Conservation (phyloP, 805 yeast genomes). For the Candida rishiriensis region DNA sequence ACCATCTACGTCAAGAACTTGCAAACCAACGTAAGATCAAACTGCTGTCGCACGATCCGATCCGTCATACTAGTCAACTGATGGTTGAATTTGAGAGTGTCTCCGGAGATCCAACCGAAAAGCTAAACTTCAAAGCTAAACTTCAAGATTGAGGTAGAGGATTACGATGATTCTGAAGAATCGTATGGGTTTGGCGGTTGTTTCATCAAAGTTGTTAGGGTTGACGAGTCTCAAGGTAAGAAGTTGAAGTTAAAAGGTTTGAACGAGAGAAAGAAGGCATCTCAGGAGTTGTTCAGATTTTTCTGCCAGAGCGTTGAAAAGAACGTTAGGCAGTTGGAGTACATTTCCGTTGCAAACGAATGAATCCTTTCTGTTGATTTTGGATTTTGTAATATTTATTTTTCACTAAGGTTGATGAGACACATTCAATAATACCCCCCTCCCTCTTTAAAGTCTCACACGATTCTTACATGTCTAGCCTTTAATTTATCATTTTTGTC, state of each 20-base stretch:
- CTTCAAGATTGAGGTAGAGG: conserved; percentile 21
- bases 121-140: conserved; percentile 12
- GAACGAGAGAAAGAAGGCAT: too few relatives aligned
- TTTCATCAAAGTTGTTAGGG: conserved; percentile 20
- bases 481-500: too few relatives aligned
- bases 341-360: background rate
- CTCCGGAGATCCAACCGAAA: conserved; percentile 5
- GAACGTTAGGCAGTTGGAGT: conserved; percentile 9
- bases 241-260: background rate
- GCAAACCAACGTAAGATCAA: conserved; percentile 3
- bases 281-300: too few relatives aligned
- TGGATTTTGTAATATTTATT: too few relatives aligned
- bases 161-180: conserved; percentile 26
- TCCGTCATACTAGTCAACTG: conserved; percentile 1
- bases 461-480: too few relatives aligned
- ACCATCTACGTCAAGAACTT: conserved; percentile 4
- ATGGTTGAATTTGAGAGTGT: background rate
- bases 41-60: background rate
- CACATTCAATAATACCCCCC: too few relatives aligned
- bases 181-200: conserved; percentile 32
- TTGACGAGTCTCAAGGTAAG: conserved; percentile 16
- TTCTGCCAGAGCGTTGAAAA: conserved; percentile 5
- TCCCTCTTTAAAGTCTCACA: too few relatives aligned
- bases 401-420: too few relatives aligned
- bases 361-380: background rate